phyloP scores from a whole-genome alignment of 2,329 filamentous ascomycete genomes.

The Diplodia scrobiculata region DNA sequence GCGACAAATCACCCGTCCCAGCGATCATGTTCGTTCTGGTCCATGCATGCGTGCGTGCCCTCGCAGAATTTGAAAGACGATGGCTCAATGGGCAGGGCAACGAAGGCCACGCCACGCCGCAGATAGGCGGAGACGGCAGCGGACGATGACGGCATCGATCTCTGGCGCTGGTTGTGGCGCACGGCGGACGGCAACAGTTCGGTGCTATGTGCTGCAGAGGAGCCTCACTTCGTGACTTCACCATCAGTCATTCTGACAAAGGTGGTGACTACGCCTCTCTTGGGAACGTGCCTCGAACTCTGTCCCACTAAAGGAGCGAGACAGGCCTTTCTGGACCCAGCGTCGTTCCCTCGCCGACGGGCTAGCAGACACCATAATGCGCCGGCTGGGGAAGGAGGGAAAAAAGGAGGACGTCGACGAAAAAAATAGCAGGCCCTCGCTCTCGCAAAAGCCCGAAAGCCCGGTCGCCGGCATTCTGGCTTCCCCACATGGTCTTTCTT shows the following conservation, averaged over 20 bases:
- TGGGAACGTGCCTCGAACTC: not conserved
- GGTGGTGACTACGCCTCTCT: not conserved
- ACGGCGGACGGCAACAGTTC: not conserved
- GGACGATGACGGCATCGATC: constrained; percentile 4
- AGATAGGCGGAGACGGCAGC: constrained; percentile 1
- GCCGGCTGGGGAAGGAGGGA: not conserved
- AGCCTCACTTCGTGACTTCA: not conserved
- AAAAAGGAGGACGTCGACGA: not conserved
- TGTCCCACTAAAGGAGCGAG: not conserved
- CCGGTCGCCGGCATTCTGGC: too few species aligned
- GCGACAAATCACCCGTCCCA: too few species aligned
- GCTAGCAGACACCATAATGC: constrained; percentile 3
- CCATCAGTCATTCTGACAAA: not conserved
- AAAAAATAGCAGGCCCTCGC: not conserved
- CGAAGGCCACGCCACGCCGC: too few species aligned
- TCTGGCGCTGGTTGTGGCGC: not conserved
- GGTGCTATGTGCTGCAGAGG: not conserved
- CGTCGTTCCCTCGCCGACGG: not conserved
- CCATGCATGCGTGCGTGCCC: too few species aligned
- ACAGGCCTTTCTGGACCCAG: not conserved
- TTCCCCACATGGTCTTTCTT: too few species aligned
- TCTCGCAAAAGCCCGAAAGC: too few species aligned
- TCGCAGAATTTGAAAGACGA: too few species aligned
- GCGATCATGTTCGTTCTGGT: too few species aligned
- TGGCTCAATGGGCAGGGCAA: too few species aligned